Evolutionary conservation across 179 eudicot genomes (phyloP).

Genomic region (Amaranthus tricolor): DNA sequence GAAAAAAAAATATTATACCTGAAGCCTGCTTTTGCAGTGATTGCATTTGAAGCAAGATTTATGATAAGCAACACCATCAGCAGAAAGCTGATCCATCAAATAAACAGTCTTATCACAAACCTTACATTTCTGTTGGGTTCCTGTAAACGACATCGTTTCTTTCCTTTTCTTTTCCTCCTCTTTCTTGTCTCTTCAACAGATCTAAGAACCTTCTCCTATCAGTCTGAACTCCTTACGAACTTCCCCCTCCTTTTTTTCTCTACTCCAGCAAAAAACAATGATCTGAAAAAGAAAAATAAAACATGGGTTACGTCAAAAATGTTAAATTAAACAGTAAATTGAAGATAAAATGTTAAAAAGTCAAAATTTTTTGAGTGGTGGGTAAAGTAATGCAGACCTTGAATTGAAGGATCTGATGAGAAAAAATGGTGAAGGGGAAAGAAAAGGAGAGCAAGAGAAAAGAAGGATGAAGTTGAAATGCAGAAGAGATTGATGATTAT

Average conservation of each 20-base stretch:
- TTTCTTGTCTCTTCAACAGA: constrained; percentile 30
- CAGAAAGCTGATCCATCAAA: constrained; percentile 85
- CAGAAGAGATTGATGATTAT: no score
- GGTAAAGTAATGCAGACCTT: constrained; percentile 9
- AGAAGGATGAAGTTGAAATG: constrained; percentile 1
- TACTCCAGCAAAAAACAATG: constrained; percentile 21
- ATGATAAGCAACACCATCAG: constrained; percentile 87
- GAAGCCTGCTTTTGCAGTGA: constrained; percentile 87
- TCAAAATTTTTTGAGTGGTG: not conserved
- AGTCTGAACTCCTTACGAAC: constrained; percentile 4
- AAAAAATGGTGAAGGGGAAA: constrained; percentile 1
- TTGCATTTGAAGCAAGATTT: constrained; percentile 93
- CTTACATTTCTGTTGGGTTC: constrained; percentile 95
- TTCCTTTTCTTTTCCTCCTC: not conserved
- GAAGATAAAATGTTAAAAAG: not conserved
- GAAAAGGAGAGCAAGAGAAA: constrained; percentile 9
- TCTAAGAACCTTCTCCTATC: constrained; percentile 14
- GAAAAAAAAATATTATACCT: constrained; percentile 38
- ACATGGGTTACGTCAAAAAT: constrained; percentile 6
- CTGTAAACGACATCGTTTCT: constrained; percentile 75
- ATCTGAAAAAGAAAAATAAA: constrained; percentile 27
- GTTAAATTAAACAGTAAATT: not conserved
- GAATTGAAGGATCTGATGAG: constrained; percentile 5
- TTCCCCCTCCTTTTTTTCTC: constrained; percentile 12
- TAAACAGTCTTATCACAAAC: constrained; percentile 97